These are phyloP conservation scores for Penicillium atrosanguineum DNA, from an alignment of 495 filamentous ascomycete species.

Conservation along the genomic window DNA sequence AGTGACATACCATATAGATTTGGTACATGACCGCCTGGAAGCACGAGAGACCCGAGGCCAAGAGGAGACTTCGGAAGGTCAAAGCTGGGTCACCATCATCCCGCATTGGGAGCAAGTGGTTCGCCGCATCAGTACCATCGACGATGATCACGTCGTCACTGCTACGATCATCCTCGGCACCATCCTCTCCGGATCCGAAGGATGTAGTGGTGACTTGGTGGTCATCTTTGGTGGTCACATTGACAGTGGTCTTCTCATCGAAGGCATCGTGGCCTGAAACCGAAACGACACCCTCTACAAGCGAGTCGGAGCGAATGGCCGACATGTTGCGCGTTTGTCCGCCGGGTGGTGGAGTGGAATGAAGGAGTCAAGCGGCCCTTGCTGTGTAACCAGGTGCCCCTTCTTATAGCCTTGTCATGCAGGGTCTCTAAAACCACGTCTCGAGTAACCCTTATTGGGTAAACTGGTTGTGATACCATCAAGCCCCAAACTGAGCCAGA, in stretches of 20 bases:
- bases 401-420: not conserved
- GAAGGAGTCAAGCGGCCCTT: not conserved
- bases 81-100: conserved; percentile 45
- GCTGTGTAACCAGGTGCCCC: not conserved
- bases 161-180: conserved; percentile 6
- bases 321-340: not conserved
- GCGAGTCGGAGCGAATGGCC: not conserved
- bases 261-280: not conserved
- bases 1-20: conserved; percentile 36
- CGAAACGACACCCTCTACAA: not conserved
- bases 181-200: not conserved
- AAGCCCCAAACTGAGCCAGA: not conserved
- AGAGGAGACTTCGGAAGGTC: conserved; percentile 44
- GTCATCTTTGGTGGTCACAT: not conserved
- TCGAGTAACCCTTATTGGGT: not conserved
- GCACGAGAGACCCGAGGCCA: conserved; percentile 41
- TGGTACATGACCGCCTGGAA: conserved; percentile 50
- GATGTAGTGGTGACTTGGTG: not conserved
- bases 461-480: not conserved
- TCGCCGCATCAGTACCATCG: conserved; percentile 29
- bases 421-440: not conserved
- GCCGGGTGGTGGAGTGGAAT: not conserved
- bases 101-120: conserved; percentile 39
- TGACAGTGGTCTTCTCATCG: not conserved
- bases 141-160: conserved; percentile 24